Evolutionary conservation across 2,329 filamentous ascomycete species (phyloP), one percentile per base, ranked within the genome.

Genomic region (Colletotrichum sidae): DNA sequence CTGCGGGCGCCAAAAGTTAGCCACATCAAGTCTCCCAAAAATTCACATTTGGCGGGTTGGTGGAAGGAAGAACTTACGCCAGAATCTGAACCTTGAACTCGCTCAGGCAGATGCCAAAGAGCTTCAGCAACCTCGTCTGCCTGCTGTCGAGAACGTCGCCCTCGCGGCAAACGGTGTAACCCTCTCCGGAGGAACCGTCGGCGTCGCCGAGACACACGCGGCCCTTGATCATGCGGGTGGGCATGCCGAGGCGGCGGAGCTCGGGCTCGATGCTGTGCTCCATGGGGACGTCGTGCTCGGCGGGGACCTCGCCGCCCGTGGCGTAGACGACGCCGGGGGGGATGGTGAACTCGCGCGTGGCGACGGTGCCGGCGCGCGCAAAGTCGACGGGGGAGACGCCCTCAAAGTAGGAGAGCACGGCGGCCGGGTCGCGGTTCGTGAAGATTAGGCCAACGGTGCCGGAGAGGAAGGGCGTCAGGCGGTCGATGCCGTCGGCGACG

Each of bases 401-500:
- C 66, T 84, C 81, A 77, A 99, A 94, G 83, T 93, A 94, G 55
- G 87, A 79, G 67, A 87, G 81, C 67, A 98, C 86, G 56, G 89
- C 84, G 46, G 83, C 77, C 34, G 90, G 89, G 38, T 86, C 80
- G 72, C 93, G 91, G 81, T 93, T 92, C 69, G 94, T 97, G 83
- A 97, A 95, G 71, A 99, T 85, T 44, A 99, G 87, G 62, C 96
- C 96, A 65, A 97, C 93, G 72, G 92, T 91, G 74, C 96, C 96
- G 71, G 85, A 80, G 55, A 98, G 84, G 83, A 92, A 87, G 50
- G 83, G 82, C 17, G 86, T 81, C 64, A 97, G 88, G 68, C 82
- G 80, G 76, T 92, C 84, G 73, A 96, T 88, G 76, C 93, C 92
- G 49, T 92, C 88, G 71, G 93, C 92, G 79, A 92, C 87, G 80